Evolutionary conservation across 768 basidiomycete genomes (phyloP).

Genomic region (Melanogaster broomeanus): DNA sequence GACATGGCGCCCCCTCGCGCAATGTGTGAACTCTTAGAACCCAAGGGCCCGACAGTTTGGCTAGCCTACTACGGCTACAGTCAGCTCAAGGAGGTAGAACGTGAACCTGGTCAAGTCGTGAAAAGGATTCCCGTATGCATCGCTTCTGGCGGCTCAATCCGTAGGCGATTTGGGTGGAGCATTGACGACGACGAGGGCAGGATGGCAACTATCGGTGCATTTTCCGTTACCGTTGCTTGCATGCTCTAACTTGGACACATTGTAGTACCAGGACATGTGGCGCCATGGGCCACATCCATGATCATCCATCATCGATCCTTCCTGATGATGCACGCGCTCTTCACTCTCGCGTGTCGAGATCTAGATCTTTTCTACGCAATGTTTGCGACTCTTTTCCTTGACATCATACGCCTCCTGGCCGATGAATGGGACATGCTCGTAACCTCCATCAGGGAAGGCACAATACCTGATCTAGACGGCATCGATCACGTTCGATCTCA

Average conservation of each 20-base stretch:
- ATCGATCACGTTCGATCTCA: conserved; percentile 4
- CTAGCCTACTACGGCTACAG: not conserved
- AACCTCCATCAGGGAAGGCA: conserved; percentile 1
- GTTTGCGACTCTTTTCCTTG: conserved; percentile 5
- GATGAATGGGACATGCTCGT: conserved; percentile 7
- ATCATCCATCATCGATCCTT: conserved; percentile 4
- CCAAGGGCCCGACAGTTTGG: not conserved
- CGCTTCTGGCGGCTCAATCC: not conserved
- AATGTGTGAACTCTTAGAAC: accelerated
- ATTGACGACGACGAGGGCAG: conserved; percentile 1
- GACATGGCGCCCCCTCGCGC: not conserved
- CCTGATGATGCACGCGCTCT: conserved; percentile 12
- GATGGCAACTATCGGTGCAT: not conserved
- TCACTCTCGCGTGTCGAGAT: conserved; percentile 1
- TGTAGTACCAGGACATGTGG: not conserved
- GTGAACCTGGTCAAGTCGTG: not conserved
- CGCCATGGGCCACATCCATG: conserved; percentile 3
- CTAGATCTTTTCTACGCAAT: not conserved
- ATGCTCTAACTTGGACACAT: not conserved
- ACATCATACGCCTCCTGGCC: conserved; percentile 2
- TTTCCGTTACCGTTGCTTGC: not conserved
- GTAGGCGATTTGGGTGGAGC: not conserved
- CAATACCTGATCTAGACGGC: conserved; percentile 7
- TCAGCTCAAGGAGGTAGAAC: not conserved
- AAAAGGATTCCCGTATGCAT: not conserved